Conservation (phyloP, 2,329 filamentous ascomycete genomes). For the Camillea tinctor region DNA sequence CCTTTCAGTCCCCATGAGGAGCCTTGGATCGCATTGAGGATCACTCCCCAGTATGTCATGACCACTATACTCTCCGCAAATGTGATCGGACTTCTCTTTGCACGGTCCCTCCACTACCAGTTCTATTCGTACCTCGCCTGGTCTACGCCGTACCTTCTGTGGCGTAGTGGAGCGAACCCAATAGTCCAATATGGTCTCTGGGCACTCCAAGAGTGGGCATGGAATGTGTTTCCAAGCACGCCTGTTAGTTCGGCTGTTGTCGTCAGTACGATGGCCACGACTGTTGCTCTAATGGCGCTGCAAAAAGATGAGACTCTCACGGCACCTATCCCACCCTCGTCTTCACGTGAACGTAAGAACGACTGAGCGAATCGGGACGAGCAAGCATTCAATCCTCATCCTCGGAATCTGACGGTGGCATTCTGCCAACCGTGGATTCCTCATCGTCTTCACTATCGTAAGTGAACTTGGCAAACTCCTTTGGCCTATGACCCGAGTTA, state of each 20-base stretch:
- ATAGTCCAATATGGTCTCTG: slow-evolving; percentile 67
- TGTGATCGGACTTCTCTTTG: slow-evolving; percentile 78
- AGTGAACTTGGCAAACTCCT: slow-evolving; percentile 69
- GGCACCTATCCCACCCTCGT: slow-evolving; percentile 7
- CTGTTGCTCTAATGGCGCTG: slow-evolving; percentile 57
- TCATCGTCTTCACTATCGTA: slow-evolving; percentile 70
- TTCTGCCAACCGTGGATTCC: slow-evolving; percentile 76
- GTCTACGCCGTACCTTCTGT: slow-evolving; percentile 84
- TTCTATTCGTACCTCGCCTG: slow-evolving; percentile 92
- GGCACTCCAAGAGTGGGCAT: slow-evolving; percentile 83
- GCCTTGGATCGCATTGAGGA: slow-evolving; percentile 51
- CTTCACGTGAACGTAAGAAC: slow-evolving; percentile 22
- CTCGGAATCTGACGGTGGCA: slow-evolving; percentile 80
- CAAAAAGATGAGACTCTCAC: slow-evolving; percentile 36
- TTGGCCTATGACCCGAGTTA: slow-evolving; percentile 58
- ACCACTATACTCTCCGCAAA: slow-evolving; percentile 76
- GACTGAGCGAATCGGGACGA: slow-evolving; percentile 12
- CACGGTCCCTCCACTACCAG: slow-evolving; percentile 88
- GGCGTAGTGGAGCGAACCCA: slow-evolving; percentile 70
- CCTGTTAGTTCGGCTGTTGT: slow-evolving; percentile 57
- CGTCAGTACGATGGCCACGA: slow-evolving; percentile 67
- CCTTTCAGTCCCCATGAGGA: slow-evolving; percentile 55
- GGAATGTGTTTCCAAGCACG: slow-evolving; percentile 90
- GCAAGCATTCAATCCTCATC: slow-evolving; percentile 49
- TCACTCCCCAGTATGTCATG: slow-evolving; percentile 72